Conservation (phyloP, 805 yeast species). For the Candida ficus region DNA sequence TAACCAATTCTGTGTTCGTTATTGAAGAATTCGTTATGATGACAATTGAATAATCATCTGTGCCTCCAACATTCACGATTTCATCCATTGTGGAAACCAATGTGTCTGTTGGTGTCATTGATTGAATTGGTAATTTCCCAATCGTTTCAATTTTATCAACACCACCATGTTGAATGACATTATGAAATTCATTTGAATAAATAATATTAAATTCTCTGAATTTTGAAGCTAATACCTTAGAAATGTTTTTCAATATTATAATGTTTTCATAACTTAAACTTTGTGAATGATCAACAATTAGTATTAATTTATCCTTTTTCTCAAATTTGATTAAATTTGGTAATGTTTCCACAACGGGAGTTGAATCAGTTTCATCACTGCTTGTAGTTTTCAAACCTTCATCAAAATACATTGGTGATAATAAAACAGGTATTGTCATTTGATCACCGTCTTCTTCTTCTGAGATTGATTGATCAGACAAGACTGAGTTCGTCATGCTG, state of each 20-base stretch:
- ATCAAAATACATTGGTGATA: conserved; percentile 19
- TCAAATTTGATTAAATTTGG: conserved; percentile 3
- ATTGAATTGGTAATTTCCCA: neutral
- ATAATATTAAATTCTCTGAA: conserved; percentile 14
- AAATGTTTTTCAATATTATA: conserved; percentile 18
- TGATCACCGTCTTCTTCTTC: conserved; percentile 9
- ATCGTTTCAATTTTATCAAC: neutral
- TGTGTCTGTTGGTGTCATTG: neutral
- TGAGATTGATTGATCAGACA: neutral
- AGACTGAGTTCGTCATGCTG: neutral
- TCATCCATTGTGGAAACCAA: too few species aligned
- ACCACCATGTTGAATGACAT: conserved; percentile 7
- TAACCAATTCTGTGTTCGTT: neutral
- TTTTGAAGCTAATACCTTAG: conserved; percentile 14
- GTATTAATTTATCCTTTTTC: conserved; percentile 13
- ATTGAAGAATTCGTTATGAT: conserved; percentile 13
- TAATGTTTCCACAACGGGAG: conserved; percentile 7
- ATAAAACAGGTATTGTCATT: conserved; percentile 16
- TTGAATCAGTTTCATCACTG: too few species aligned
- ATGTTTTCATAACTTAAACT: conserved; percentile 4
- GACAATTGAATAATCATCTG: conserved; percentile 10
- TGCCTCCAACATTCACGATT: neutral
- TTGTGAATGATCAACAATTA: conserved; percentile 17
- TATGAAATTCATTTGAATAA: conserved; percentile 10
- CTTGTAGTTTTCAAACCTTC: too few species aligned